A percentile compares a stretch with the other conserved stretches of the same genome.
Evolutionary conservation across 495 filamentous ascomycete species (phyloP).

Genomic region (Tetracladium setigerum): DNA sequence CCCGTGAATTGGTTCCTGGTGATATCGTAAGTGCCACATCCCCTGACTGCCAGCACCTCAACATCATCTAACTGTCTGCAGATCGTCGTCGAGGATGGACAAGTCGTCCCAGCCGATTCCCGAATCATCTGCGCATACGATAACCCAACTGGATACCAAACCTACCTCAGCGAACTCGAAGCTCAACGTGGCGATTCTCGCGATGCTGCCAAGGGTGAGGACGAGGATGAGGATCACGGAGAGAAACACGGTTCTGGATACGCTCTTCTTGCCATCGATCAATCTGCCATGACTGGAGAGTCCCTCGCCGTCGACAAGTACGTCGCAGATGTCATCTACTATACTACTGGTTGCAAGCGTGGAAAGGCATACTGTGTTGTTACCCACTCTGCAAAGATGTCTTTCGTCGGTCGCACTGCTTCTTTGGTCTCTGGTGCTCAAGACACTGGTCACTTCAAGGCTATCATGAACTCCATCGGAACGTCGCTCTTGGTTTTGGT

Average conservation of each 20-base stretch:
- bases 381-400: conserved; percentile 54
- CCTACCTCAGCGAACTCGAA: conserved; percentile 52
- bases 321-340: conserved; percentile 65
- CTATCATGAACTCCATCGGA: conserved; percentile 76
- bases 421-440: conserved; percentile 62
- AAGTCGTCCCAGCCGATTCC: conserved; percentile 66
- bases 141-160: conserved; percentile 60
- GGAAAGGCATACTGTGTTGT: conserved; percentile 65
- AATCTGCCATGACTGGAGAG: conserved; percentile 73
- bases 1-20: conserved; percentile 72
- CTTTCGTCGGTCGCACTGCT: conserved; percentile 68
- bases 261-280: conserved; percentile 59
- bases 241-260: conserved; percentile 51
- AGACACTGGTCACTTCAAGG: conserved; percentile 72
- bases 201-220: conserved; percentile 47
- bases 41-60: neutral
- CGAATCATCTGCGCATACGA: conserved; percentile 71
- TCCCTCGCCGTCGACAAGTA: conserved; percentile 71
- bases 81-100: conserved; percentile 68
- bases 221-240: conserved; percentile 42
- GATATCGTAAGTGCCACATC: conserved; percentile 60
- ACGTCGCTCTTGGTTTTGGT: conserved; percentile 59
- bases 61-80: conserved; percentile 16
- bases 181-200: conserved; percentile 45
- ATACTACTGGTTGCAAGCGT: conserved; percentile 74